Evolutionary conservation across 176 grass and related monocot species (phyloP).

Genomic region (Aechmea fasciata): DNA sequence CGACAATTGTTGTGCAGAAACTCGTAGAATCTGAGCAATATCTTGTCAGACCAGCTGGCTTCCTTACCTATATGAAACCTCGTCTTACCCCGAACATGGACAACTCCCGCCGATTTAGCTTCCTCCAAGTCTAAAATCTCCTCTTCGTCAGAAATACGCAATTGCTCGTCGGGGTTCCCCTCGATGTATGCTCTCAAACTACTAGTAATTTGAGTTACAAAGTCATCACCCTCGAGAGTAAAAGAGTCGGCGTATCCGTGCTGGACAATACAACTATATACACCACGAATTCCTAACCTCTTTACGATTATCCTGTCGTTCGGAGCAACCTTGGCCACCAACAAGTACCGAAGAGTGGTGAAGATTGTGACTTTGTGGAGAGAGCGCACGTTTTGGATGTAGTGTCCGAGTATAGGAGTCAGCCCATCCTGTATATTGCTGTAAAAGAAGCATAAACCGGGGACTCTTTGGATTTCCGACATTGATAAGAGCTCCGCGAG

Average conservation of each 20-base stretch:
- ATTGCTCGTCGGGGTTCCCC: constrained; percentile 1
- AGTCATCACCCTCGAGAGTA: constrained; percentile 27
- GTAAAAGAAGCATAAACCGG: constrained; percentile 39
- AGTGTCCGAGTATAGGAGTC: constrained; percentile 42
- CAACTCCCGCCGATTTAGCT: constrained; percentile 28
- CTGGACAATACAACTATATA: constrained; percentile 32
- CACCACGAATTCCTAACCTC: constrained; percentile 1
- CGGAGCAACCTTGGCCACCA: constrained; percentile 26
- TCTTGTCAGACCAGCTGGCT: constrained; percentile 37
- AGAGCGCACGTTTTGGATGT: constrained; percentile 26
- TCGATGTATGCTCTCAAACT: constrained; percentile 23
- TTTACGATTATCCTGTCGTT: constrained; percentile 29
- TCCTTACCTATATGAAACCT: constrained; percentile 60
- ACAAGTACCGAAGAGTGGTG: constrained; percentile 32
- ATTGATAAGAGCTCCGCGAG: constrained; percentile 6
- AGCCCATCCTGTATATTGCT: constrained; percentile 39
- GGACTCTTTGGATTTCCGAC: neutral
- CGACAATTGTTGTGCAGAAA: constrained; percentile 64
- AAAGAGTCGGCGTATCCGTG: constrained; percentile 39
- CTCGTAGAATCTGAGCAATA: constrained; percentile 62
- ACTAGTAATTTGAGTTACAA: constrained; percentile 34
- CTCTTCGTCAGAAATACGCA: neutral
- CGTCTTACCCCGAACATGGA: constrained; percentile 64
- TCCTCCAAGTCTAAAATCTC: constrained; percentile 43
- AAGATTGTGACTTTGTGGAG: constrained; percentile 38